Evolutionary conservation across 2,329 filamentous ascomycete genomes (phyloP), one percentile per base, ranked within the genome.

Genomic region (Lachnellula cervina): DNA sequence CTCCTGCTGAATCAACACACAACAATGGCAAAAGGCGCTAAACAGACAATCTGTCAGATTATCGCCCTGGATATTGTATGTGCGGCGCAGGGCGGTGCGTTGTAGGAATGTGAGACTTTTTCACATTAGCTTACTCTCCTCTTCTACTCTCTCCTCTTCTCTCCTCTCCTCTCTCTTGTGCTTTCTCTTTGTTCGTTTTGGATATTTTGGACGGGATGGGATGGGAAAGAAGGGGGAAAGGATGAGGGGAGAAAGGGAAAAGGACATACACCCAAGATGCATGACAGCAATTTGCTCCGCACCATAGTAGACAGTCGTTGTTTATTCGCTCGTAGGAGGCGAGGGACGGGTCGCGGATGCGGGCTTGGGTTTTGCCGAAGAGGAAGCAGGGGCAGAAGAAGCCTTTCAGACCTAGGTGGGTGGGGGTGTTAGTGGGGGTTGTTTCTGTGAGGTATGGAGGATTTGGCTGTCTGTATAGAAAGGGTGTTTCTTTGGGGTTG

Each of bases 41-140:
- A 68, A 64, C n/a, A 73, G 66, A 53, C 72, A 74, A 32, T 68
- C 69, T 1, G 67, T 59, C 4, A 73, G 64, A 1, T 70, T 62
- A 44, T 69, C 72, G 8, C 71, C 74, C 11, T 67, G 64, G 61
- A 67, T 62, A 25, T 48, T 51, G 52, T 64, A 66, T 25, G 52
- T 52, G 14, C 58, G 48, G 6, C 65, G 61, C 37, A 66, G 58
- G 11, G 61, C 56, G 9, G 35, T 25, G 34, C 64, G 65, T 45
- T 63, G 61, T 51, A 66, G 38, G 37, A 63, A 59, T 8, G 55
- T 53, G 42, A 66, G 57, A 37, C 60, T 61, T 21, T 21, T 19
- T n/a, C n/a, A n/a, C n/a, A n/a, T n/a, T n/a, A n/a, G n/a, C n/a
- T n/a, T n/a, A n/a, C n/a, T n/a, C n/a, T n/a, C n/a, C n/a, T n/a